Evolutionary conservation across 257 asterid genomes (phyloP), one percentile per base, ranked within the genome.

Genomic region (Capsicum rhomboideum): DNA sequence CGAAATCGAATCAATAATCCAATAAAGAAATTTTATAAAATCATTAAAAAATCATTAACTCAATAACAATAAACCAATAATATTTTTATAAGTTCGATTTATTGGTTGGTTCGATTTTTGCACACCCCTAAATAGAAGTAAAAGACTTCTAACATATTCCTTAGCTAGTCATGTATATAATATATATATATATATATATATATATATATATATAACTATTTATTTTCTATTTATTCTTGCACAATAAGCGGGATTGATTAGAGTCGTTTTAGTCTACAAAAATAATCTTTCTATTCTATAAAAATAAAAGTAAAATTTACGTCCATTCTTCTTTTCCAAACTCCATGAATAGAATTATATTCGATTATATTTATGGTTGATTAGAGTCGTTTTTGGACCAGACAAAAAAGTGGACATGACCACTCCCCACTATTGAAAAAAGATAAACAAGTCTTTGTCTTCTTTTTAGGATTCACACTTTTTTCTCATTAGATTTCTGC

Each of bases 391-490:
- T 8, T 31, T 50, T 4, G 63, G 81, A 50, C 46, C 63, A 77
- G 18, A 77, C 14, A 4, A 49, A 75, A 75, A 0, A 26, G 61
- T 75, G 23, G 2, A 16, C 9, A 23, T 46, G 59, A 21, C 40
- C 1, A 21, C 44, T 46, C 40, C 18, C 80, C 80, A 74, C 23
- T 16, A 50, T 50, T 50, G 46, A 14, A 6, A 21, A 23, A 50
- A 16, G 46, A 4, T 46, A 23, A n/a, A 77, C 17, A 46, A 16
- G 14, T 26, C 28, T 26, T 26, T 50, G 63, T 17, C 82, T 26
- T 77, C 82, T 77, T 77, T 77, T 77, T 16, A 77, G 46, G 63
- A 50, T 7, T 50, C 63, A 77, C 81, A 75, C 81, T 26, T 75
- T n/a, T 75, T 49, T 28, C 81, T 23, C 16, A 50, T 26, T 75